Evolutionary conservation across 2,329 filamentous ascomycete species (phyloP).

Genomic region (Grosmannia serpens): DNA sequence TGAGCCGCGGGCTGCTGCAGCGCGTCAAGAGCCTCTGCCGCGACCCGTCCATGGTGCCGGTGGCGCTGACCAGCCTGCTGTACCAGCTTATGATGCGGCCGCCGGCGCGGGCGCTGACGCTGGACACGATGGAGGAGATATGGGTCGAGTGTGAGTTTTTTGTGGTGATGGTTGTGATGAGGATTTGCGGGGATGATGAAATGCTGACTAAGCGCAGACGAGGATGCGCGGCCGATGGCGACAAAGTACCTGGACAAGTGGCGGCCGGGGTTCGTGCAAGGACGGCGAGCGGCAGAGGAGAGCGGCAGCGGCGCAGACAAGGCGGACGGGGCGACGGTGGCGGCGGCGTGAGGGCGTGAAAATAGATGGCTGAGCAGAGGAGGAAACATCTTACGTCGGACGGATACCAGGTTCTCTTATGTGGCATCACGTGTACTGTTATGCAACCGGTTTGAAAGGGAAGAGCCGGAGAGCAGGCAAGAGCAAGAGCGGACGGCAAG

Average conservation of each 20-base stretch:
- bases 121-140: conserved; percentile 55
- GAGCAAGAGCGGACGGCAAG: background rate
- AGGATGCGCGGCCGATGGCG: conserved; percentile 51
- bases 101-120: conserved; percentile 48
- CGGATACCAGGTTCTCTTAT: background rate
- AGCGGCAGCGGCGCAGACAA: background rate
- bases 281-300: conserved; percentile 12
- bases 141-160: conserved; percentile 52
- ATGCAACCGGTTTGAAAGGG: background rate
- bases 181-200: background rate
- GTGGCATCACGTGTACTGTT: background rate
- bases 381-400: background rate
- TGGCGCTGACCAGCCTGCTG: conserved; percentile 52
- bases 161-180: background rate
- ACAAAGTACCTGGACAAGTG: conserved; percentile 51
- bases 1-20: conserved; percentile 60
- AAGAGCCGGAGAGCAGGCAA: no score
- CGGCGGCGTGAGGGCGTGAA: background rate
- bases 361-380: background rate
- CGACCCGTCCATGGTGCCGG: conserved; percentile 51
- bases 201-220: conserved; percentile 27
- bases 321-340: background rate
- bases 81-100: conserved; percentile 59
- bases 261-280: conserved; percentile 41
- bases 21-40: conserved; percentile 58